Evolutionary conservation across 257 asterid species (phyloP), one percentile per base, ranked within the genome.

Genomic region (Avicennia marina): DNA sequence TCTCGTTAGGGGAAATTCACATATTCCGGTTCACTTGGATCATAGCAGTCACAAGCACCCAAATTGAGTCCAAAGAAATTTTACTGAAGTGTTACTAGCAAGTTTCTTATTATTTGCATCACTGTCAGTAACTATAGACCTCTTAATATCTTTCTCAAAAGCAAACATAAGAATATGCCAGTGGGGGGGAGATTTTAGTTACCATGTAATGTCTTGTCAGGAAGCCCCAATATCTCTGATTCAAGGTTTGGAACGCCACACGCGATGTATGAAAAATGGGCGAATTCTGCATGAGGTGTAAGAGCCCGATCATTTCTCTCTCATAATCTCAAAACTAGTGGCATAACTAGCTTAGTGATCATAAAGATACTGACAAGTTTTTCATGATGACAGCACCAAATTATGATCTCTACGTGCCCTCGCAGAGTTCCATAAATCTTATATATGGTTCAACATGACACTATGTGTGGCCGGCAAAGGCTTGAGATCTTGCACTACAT

Each of bases 21-120:
- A 57, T 60, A 38, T 67, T 56, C 78, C 50, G 59, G 49, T 54
- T 71, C 52, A 51, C 34, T 40, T 45, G 64, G 66, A 46, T 52
- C 54, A 45, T 27, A 58, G 25, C 39, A 33, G 38, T 24, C 62
- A 48, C 45, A 68, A 26, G 66, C 62, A 54, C 44, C 53, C 9
- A 36, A 20, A 20, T 46, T 15, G 39, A 58, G 17, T 40, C 33
- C 7, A 7, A 29, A 29, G 7, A 29, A 29, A 7, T 2, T 29
- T 7, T 29, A 29, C 10, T 15, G 24, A 21, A 41, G 43, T 31
- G 15, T 42, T 48, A 25, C 34, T 21, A 11, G 57, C 25, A 27
- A 53, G 34, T n/a, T 27, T 54, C 4, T 32, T 42, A 15, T 46
- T 26, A 17, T 56, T 40, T 39, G 29, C 55, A 39, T 33, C 46